These are phyloP conservation scores for Colletotrichum scovillei DNA, from an alignment of 2,329 filamentous ascomycete genomes.

Conservation along the genomic window DNA sequence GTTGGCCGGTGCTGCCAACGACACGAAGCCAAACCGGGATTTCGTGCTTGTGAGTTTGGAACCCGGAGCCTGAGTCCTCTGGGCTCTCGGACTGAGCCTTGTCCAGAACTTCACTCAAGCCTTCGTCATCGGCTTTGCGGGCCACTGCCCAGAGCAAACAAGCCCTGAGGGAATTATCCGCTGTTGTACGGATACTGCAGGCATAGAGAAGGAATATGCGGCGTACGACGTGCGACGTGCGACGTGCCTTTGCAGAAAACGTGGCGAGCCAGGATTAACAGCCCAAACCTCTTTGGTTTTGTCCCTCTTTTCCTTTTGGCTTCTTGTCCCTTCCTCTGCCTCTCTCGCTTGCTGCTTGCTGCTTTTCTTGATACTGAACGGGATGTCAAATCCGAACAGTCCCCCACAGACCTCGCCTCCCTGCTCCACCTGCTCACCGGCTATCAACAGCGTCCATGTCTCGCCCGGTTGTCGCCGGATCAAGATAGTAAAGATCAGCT, in stretches of 20 bases:
- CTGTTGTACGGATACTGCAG: neutral
- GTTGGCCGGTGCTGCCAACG: neutral
- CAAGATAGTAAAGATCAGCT: neutral
- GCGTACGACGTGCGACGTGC: neutral
- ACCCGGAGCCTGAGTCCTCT: no score
- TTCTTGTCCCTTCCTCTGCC: neutral
- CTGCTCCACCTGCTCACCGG: conserved; percentile 7
- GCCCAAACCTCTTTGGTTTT: neutral
- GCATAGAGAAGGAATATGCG: neutral
- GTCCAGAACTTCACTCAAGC: neutral
- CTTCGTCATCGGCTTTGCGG: neutral
- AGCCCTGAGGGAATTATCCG: conserved; percentile 3
- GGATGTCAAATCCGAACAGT: neutral
- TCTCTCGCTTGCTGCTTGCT: neutral
- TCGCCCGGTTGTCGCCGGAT: neutral
- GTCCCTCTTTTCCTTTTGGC: neutral
- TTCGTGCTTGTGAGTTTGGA: neutral
- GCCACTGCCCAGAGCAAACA: neutral
- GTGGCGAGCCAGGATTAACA: conserved; percentile 28
- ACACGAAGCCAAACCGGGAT: neutral
- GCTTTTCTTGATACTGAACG: neutral
- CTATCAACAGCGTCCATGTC: conserved; percentile 7
- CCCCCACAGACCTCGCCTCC: neutral
- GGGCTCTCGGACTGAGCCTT: neutral
- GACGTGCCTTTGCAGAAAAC: conserved; percentile 17